Evolutionary conservation across 2,329 filamentous ascomycete species (phyloP).

Genomic region (Pseudogymnoascus sp.): DNA sequence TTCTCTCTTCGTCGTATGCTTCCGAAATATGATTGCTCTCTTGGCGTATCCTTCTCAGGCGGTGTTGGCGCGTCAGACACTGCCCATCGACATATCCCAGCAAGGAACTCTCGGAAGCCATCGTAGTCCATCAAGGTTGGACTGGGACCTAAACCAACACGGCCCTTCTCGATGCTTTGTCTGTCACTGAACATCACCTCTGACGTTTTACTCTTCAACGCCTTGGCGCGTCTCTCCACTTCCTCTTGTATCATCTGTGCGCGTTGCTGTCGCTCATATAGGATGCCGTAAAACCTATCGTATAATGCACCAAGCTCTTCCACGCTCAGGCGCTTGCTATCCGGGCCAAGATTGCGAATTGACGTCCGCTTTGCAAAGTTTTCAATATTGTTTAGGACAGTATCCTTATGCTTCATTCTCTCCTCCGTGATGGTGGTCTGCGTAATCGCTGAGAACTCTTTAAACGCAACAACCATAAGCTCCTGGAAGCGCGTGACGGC

Average conservation of each 20-base stretch:
- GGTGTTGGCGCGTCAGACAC: conserved; percentile 73
- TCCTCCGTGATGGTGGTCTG: conserved; percentile 86
- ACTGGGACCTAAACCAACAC: conserved; percentile 81
- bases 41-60: conserved; percentile 39
- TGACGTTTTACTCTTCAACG: conserved; percentile 46
- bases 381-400: conserved; percentile 91
- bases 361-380: conserved; percentile 95
- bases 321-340: conserved; percentile 81
- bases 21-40: conserved; percentile 53
- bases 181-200: conserved; percentile 37
- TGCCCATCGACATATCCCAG: conserved; percentile 85
- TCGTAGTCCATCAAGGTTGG: conserved; percentile 96
- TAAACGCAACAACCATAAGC: conserved; percentile 98
- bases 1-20: conserved; percentile 36
- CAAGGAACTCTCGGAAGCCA: conserved; percentile 88
- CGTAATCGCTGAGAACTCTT: conserved; percentile 93
- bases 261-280: conserved; percentile 87
- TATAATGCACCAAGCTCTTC: conserved; percentile 88
- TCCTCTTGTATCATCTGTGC: conserved; percentile 71
- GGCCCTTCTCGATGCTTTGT: conserved; percentile 66
- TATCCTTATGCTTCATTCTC: conserved; percentile 85
- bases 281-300: conserved; percentile 83
- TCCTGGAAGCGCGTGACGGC: conserved; percentile 96
- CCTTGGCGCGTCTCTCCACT: conserved; percentile 56
- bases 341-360: conserved; percentile 88